Evolutionary conservation across 2,329 filamentous ascomycete genomes (phyloP), one percentile per base, ranked within the genome.

Genomic region (Claviceps lovelessii): DNA sequence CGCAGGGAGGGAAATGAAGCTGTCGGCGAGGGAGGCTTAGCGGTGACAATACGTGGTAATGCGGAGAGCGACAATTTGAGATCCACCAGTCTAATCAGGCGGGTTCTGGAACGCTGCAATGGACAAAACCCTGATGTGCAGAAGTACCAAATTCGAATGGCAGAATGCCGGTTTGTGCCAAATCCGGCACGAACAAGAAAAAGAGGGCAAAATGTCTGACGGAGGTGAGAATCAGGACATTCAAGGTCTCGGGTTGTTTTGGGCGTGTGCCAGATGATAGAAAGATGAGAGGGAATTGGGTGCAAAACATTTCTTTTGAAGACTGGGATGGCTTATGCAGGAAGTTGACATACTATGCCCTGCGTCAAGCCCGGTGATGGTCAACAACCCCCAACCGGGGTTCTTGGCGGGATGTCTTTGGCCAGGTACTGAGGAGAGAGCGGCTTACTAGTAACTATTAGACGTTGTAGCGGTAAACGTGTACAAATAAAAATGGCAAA

Each of bases 241-340:
- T 61, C 61, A 64, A 59, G 58, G 63, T 65, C 59, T 67, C 58
- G 62, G 59, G 57, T 58, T 59, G 55, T 60, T 60, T 49, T 60
- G 59, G 58, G 57, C 7, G 59, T 61, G 57, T 54, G 55, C 45
- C 47, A 57, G 53, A 57, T 45, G 55, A 55, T 53, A 58, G 61
- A 56, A 60, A 59, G 58, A 62, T 61, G 55, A 58, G 58, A 60
- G 56, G 58, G 60, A 61, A 58, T 62, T 57, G 62, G 59, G 55
- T 60, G 59, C 45, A 61, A 57, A 62, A 62, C 63, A 64, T 69
- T 69, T 65, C 66, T 65, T 67, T 66, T 69, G 60, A 58, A 60
- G 60, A 61, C 58, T 60, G 60, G 58, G 58, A 60, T 58, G 60
- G 61, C 59, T 59, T 64, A 65, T 69, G 67, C 66, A 65, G 59